Conservation (phyloP, 169 alveolate species). For the Plasmodium vinckei region DNA sequence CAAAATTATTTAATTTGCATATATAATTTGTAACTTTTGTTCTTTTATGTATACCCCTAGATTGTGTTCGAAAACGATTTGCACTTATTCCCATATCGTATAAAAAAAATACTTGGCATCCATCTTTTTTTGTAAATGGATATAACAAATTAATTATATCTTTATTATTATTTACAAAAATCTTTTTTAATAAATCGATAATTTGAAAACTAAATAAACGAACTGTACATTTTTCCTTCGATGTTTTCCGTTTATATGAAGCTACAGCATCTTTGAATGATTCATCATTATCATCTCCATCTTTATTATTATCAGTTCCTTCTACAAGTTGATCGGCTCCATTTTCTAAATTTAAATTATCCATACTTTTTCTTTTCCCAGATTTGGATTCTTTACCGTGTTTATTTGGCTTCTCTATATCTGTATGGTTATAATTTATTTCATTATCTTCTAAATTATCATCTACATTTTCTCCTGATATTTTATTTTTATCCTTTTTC, state of each 20-base stretch:
- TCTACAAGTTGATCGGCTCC: neutral
- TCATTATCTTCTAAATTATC: constrained; percentile 44
- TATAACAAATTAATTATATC: constrained; percentile 81
- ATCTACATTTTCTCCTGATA: constrained; percentile 6
- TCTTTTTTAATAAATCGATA: constrained; percentile 82
- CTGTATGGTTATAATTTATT: neutral
- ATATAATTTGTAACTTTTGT: constrained; percentile 73
- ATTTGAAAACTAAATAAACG: constrained; percentile 89
- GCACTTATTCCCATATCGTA: constrained; percentile 88
- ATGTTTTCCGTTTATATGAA: constrained; percentile 79
- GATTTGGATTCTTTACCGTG: neutral
- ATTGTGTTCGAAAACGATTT: constrained; percentile 78
- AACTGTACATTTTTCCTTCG: constrained; percentile 82
- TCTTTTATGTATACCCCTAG: constrained; percentile 76
- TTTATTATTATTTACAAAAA: constrained; percentile 82
- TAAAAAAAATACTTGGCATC: constrained; percentile 84
- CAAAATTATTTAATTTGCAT: constrained; percentile 81
- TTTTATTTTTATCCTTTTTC: constrained; percentile 40
- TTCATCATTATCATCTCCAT: constrained; percentile 38
- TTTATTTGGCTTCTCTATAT: constrained; percentile 6
- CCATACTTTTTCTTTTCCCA: constrained; percentile 19
- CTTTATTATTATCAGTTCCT: constrained; percentile 19
- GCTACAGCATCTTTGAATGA: constrained; percentile 44
- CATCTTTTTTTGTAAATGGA: constrained; percentile 83
- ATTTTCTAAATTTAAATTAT: constrained; percentile 29